Base-by-base conservation (phyloP, 495 filamentous ascomycete genomes). In the Penicillium tannophilum region DNA sequence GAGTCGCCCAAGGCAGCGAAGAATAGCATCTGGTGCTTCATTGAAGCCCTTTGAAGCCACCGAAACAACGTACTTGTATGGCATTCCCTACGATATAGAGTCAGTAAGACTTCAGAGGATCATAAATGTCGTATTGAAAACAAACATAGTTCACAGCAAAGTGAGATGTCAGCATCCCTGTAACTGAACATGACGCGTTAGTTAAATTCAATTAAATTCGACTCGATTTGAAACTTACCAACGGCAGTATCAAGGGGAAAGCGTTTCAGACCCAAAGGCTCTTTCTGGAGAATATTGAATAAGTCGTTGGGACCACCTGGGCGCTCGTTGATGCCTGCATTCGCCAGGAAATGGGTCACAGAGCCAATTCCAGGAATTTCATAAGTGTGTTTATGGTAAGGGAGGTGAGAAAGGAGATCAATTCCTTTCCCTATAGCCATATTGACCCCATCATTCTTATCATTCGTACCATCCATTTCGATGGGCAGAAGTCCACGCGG, bases 11-110 rank as follows among this genome's bases (percentile, higher is more conserved):
- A 91, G 69, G 2, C 82, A 79, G 20, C 76, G 76, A 24, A 83
- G 74, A 6, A 96, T 77, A 0, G 77, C 73, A 7, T 70, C 56
- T 0, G 84, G 84, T 0, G 90, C 88, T 16, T 87, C 79, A 3
- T 72, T 63, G 55, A 96, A 93, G 3, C 74, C 75, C 45, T 71
- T 83, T 0, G 87, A 88, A 10, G 85, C 73, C 3, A 90, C 86
- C 6, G 80, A 72, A 2, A 91, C 89, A 12, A 90, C 82, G 60
- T 87, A 96, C 60, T 95, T 93, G 66, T 96, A 96, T 0, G 86
- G 87, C 52, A 90, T 88, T 0, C 92, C 92, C 86, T 92, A 60
- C 20, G 2, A 43, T 11, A 53, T 31, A 43, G 14, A 12, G 31
- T 51, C 26, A 36, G 28, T 39, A 8, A 52, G 30, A 16, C 17